Evolutionary conservation across 1,284 basidiomycete genomes (phyloP), one percentile per base, ranked within the genome.

Genomic region (Trichosporon ovoides): DNA sequence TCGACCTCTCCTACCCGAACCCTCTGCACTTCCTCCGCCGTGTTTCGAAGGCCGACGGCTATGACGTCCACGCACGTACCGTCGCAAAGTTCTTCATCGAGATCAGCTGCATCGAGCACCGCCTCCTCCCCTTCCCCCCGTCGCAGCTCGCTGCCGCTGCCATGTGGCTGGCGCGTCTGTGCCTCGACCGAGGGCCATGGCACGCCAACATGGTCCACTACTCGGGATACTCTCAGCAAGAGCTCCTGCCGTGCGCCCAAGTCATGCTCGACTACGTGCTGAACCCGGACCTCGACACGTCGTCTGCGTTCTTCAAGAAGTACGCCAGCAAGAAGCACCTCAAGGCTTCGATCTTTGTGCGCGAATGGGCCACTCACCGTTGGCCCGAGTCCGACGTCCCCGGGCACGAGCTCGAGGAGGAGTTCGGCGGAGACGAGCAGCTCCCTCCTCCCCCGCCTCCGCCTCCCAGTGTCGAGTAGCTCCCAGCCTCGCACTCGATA

Each of bases 1-100:
- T 91, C 84, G 90, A 96, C 75, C 73, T 98, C 63, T 87, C 87
- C 68, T 96, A 89, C 74, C 91, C 94, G 38, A 95, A 91, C 74
- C 93, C 94, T 1, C 88, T 98, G 71, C 88, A 95, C 77, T 98
- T 89, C 78, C 81, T 98, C 54, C 82, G 94, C 36, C 83, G 93
- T 50, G 87, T 93, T 60, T 93, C 90, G 77, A 98, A 98, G 78
- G 96, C 95, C 3, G 96, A 98, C 70, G 88, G 90, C 60, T 98
- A 95, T 76, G 90, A 97, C 71, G 85, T 92, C 55, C 87, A 94
- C 73, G 87, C 87, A 24, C 82, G 94, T 57, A 97, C 93, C 0
- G 82, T 98, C 11, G 93, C 87, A 53, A 98, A 98, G 77, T 97
- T 90, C 76, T 82, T 96, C 50, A 81, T 96, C 68, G 95, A 98